phyloP scores from a whole-genome alignment of 129 eudicot genomes.

The Lactuca sativa region DNA sequence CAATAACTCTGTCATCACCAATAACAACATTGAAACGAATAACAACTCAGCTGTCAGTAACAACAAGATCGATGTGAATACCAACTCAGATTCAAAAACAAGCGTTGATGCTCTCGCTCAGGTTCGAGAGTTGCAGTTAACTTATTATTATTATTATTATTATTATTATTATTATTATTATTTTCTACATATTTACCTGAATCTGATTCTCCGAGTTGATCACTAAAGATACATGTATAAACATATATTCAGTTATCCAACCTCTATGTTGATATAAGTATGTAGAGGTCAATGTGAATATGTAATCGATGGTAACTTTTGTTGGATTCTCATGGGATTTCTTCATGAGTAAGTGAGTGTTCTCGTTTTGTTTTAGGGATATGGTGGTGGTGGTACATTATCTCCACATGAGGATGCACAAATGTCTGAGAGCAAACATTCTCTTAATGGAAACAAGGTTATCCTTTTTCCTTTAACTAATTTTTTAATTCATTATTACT shows the following conservation, averaged over 20 bases:
- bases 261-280: background rate
- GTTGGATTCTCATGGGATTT: background rate
- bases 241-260: background rate
- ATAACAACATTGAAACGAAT: background rate
- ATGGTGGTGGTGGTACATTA: slow-evolving; percentile 25
- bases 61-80: slow-evolving; percentile 12
- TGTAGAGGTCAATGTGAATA: background rate
- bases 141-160: background rate
- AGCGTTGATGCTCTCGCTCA: slow-evolving; percentile 20
- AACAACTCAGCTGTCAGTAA: background rate
- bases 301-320: slow-evolving; percentile 7
- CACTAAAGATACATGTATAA: background rate
- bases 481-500: slow-evolving; percentile 8
- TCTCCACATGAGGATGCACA: slow-evolving; percentile 33
- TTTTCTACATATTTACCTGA: too few relatives aligned
- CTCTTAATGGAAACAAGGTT: slow-evolving; percentile 56
- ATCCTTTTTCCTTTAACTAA: background rate
- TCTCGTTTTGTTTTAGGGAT: slow-evolving; percentile 34
- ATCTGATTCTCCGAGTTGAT: background rate
- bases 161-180: too few relatives aligned
- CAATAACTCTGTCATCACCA: background rate
- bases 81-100: slow-evolving; percentile 30
- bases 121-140: slow-evolving; percentile 10
- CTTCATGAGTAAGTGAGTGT: background rate
- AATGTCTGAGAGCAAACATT: slow-evolving; percentile 19